Evolutionary conservation across 1,284 basidiomycete species (phyloP).

Genomic region (Fomitopsis betulina): DNA sequence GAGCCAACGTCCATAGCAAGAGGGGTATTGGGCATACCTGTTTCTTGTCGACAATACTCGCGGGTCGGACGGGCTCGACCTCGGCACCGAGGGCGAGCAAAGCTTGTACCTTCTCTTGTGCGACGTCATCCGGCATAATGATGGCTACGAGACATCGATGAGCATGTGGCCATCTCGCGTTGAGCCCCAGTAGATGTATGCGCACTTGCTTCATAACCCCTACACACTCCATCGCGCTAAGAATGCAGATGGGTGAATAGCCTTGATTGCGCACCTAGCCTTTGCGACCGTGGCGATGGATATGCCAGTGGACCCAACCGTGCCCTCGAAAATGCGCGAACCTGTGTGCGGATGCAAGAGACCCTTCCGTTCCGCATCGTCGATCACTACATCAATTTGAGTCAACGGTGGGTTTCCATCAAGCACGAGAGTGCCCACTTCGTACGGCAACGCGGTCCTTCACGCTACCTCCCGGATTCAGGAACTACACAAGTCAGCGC

Average conservation of each 20-base stretch:
- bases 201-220: slow-evolving; percentile 77
- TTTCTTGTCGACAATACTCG: slow-evolving; percentile 91
- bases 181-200: background rate
- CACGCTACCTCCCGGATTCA: slow-evolving; percentile 97
- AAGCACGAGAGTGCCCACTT: slow-evolving; percentile 48
- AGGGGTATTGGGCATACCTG: slow-evolving; percentile 52
- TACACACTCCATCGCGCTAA: slow-evolving; percentile 21
- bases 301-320: slow-evolving; percentile 96
- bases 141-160: slow-evolving; percentile 49
- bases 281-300: slow-evolving; percentile 90
- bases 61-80: slow-evolving; percentile 82
- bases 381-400: slow-evolving; percentile 62
- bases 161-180: background rate
- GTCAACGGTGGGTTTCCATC: background rate
- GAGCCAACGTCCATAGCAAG: slow-evolving; percentile 36
- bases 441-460: slow-evolving; percentile 95
- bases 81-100: slow-evolving; percentile 83
- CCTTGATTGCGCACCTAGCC: slow-evolving; percentile 58
- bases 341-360: slow-evolving; percentile 84
- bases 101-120: slow-evolving; percentile 86
- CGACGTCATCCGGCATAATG: slow-evolving; percentile 93
- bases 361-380: slow-evolving; percentile 86
- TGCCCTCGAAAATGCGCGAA: slow-evolving; percentile 96
- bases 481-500: slow-evolving; percentile 48
- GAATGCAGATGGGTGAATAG: background rate